Evolutionary conservation across 768 basidiomycete species (phyloP).

Genomic region (Trametes cinnabarina): DNA sequence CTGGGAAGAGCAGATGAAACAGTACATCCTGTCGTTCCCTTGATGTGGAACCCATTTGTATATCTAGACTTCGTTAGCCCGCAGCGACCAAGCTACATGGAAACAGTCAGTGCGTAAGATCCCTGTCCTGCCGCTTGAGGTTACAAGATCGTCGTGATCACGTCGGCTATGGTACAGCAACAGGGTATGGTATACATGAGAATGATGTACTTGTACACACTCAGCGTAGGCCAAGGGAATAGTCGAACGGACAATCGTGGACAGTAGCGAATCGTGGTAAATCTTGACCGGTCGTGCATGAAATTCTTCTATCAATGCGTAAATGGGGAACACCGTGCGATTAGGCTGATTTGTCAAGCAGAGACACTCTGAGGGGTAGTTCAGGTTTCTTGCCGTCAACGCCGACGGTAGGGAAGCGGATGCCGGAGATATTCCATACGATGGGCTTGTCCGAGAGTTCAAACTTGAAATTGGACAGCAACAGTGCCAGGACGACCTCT

Average conservation of each 20-base stretch:
- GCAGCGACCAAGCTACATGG: too few relatives aligned
- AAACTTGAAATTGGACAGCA: conserved; percentile 29
- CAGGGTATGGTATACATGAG: background rate
- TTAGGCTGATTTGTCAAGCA: background rate
- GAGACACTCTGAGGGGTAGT: conserved; percentile 27
- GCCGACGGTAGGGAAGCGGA: conserved; percentile 29
- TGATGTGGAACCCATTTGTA: conserved; percentile 29
- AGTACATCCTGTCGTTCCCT: conserved; percentile 62
- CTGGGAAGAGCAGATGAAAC: conserved; percentile 62
- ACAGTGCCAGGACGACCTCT: conserved; percentile 31
- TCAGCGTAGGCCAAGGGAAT: conserved; percentile 10
- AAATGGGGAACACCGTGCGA: too few relatives aligned
- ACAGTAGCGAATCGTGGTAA: background rate
- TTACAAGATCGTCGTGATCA: too few relatives aligned
- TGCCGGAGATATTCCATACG: conserved; percentile 30
- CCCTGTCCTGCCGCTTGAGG: too few relatives aligned
- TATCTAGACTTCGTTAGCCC: background rate
- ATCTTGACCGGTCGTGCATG: background rate
- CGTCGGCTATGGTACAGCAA: too few relatives aligned
- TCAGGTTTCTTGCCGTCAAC: conserved; percentile 18
- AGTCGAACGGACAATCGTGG: too few relatives aligned
- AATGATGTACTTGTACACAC: conserved; percentile 10
- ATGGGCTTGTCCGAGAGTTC: conserved; percentile 26
- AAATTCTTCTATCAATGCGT: too few relatives aligned
- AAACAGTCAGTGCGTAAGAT: too few relatives aligned